phyloP scores from a whole-genome alignment of 2,329 filamentous ascomycete species.

The Aspergillus sp. region DNA sequence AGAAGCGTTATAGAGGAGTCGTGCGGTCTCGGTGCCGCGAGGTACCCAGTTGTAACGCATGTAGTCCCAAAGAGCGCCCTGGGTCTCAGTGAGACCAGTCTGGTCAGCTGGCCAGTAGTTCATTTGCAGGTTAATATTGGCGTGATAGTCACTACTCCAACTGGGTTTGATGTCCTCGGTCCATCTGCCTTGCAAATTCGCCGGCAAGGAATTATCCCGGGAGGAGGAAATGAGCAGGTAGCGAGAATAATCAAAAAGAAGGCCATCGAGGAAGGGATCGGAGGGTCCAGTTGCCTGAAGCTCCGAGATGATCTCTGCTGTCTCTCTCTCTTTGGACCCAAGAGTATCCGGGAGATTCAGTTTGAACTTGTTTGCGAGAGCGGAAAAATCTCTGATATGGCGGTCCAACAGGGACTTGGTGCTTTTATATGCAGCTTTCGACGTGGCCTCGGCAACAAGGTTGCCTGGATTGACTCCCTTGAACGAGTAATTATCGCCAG shows the following conservation, averaged over 20 bases:
- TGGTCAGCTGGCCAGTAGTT: constrained; percentile 60
- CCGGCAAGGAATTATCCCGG: constrained; percentile 51
- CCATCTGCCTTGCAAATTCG: constrained; percentile 61
- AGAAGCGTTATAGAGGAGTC: constrained; percentile 53
- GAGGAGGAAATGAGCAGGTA: constrained; percentile 57
- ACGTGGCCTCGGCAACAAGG: constrained; percentile 34
- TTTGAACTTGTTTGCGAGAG: constrained; percentile 28
- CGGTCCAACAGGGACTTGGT: constrained; percentile 14
- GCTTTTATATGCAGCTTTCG: constrained; percentile 5
- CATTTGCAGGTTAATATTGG: constrained; percentile 63
- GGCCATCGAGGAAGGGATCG: constrained; percentile 53
- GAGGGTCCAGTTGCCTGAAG: constrained; percentile 24
- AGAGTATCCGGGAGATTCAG: constrained; percentile 39
- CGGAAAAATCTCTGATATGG: constrained; percentile 19
- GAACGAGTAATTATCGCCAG: constrained; percentile 48
- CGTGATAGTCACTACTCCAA: constrained; percentile 59
- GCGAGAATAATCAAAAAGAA: constrained; percentile 55
- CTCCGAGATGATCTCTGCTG: constrained; percentile 36
- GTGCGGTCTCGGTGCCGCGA: constrained; percentile 54
- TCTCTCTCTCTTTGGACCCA: constrained; percentile 19
- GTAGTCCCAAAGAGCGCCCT: constrained; percentile 52
- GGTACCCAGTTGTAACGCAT: constrained; percentile 57
- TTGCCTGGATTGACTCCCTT: constrained; percentile 47
- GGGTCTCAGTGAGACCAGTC: constrained; percentile 49
- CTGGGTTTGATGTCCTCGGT: constrained; percentile 45